A percentile compares a stretch with the other conserved stretches of the same genome.
These are phyloP conservation scores for Pistacia vera DNA, from an alignment of 345 rosid genomes.

Conservation along the genomic window DNA sequence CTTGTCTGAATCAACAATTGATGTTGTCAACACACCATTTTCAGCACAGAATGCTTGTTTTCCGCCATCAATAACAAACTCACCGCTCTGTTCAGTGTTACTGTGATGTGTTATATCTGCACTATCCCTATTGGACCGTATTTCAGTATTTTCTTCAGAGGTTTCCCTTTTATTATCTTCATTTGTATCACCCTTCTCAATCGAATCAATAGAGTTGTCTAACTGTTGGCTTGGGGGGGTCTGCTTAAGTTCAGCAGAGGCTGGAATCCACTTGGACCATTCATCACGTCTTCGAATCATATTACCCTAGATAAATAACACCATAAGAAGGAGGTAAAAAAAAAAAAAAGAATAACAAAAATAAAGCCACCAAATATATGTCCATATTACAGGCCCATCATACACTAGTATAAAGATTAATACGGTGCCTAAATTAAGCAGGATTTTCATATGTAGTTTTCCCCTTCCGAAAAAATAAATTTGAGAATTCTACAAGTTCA, in stretches of 20 bases:
- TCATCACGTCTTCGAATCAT: constrained; percentile 70
- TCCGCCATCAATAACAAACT: constrained; percentile 21
- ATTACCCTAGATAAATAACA: constrained; percentile 57
- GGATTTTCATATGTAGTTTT: neutral
- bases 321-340: constrained; percentile 11
- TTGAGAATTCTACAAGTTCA: neutral
- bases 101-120: constrained; percentile 12
- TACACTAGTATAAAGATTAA: neutral
- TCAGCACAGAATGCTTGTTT: constrained; percentile 19
- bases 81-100: constrained; percentile 18
- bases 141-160: constrained; percentile 28
- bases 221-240: constrained; percentile 37
- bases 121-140: constrained; percentile 19
- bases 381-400: neutral
- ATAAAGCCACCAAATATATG: too few relatives aligned
- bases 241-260: constrained; percentile 29
- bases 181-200: constrained; percentile 16
- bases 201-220: constrained; percentile 34
- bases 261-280: constrained; percentile 80
- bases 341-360: neutral
- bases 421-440: neutral
- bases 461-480: neutral
- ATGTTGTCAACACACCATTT: constrained; percentile 20
- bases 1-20: constrained; percentile 31
- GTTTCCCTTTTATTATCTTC: constrained; percentile 32